These are phyloP conservation scores for Spirogloea muscicola DNA, from an alignment of 139 green algal genomes.

Conservation along the genomic window DNA sequence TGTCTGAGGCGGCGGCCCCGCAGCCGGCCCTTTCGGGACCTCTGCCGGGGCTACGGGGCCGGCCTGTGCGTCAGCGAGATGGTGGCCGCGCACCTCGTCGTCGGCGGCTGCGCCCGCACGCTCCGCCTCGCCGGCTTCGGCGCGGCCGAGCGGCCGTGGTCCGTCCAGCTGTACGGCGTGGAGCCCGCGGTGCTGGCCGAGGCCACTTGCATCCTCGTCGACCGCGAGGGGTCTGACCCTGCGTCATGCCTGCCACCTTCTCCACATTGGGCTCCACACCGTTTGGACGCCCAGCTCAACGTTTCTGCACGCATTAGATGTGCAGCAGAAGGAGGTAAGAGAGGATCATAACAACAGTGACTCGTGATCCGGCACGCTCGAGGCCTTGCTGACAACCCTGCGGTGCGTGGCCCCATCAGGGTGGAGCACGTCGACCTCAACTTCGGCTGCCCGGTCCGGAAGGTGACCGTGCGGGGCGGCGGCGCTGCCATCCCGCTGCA, in stretches of 20 bases:
- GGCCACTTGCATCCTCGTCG: slow-evolving; percentile 9
- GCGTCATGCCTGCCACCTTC: too few relatives aligned
- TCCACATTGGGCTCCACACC: too few relatives aligned
- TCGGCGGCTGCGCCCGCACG: background rate
- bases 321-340: too few relatives aligned
- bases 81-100: slow-evolving; percentile 5
- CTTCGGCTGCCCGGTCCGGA: slow-evolving; percentile 60
- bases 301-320: too few relatives aligned
- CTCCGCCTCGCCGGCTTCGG: background rate
- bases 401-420: too few relatives aligned
- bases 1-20: too few relatives aligned
- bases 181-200: background rate
- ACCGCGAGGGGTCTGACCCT: too few relatives aligned
- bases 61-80: slow-evolving; percentile 19
- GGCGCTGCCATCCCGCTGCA: slow-evolving; percentile 52
- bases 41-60: slow-evolving; percentile 1
- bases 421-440: slow-evolving; percentile 60
- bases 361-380: too few relatives aligned
- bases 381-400: too few relatives aligned
- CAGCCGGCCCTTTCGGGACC: too few relatives aligned
- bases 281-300: too few relatives aligned
- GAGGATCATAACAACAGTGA: too few relatives aligned
- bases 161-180: slow-evolving; percentile 9
- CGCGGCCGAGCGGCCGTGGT: background rate
- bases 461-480: slow-evolving; percentile 53